Percentiles rank a stretch among this genome's conserved stretches.
These are phyloP conservation scores for Rickenella mellea DNA, from an alignment of 768 basidiomycete genomes.

Conservation along the genomic window DNA sequence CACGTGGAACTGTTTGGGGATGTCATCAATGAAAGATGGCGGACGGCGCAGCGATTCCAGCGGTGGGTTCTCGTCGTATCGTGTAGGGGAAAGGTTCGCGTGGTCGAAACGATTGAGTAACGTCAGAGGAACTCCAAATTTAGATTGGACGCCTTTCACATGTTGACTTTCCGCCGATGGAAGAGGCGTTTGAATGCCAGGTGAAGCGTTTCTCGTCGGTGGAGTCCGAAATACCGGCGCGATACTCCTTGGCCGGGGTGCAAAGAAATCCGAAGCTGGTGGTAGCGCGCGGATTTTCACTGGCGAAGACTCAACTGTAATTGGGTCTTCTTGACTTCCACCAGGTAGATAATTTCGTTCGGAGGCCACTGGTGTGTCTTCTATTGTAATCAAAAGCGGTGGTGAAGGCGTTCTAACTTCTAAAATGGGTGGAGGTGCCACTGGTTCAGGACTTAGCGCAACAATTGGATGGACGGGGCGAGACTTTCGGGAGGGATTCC, in stretches of 20 bases:
- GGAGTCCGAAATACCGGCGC: slow-evolving; percentile 7
- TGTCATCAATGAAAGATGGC: not conserved
- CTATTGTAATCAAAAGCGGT: no score
- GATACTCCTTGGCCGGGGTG: slow-evolving; percentile 16
- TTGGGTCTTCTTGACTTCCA: slow-evolving; percentile 30
- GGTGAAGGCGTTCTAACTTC: no score
- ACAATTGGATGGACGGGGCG: no score
- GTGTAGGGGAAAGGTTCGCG: not conserved
- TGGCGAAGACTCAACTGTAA: slow-evolving; percentile 36
- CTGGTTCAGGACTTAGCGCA: no score
- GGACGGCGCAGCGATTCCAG: not conserved
- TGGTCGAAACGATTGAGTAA: not conserved
- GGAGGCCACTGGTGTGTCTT: no score
- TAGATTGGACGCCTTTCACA: slow-evolving; percentile 46
- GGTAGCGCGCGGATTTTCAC: slow-evolving; percentile 13
- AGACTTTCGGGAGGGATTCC: no score
- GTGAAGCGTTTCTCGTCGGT: slow-evolving; percentile 3
- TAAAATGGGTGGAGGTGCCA: no score
- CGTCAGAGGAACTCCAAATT: slow-evolving; percentile 14
- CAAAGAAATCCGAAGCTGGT: slow-evolving; percentile 36
- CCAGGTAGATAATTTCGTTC: no score
- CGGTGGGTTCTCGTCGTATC: not conserved
- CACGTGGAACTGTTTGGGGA: not conserved
- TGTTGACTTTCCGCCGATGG: slow-evolving; percentile 48
- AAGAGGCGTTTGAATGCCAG: slow-evolving; percentile 26